Conservation (phyloP, 495 filamentous ascomycete species). For the Acidiella bohemica region DNA sequence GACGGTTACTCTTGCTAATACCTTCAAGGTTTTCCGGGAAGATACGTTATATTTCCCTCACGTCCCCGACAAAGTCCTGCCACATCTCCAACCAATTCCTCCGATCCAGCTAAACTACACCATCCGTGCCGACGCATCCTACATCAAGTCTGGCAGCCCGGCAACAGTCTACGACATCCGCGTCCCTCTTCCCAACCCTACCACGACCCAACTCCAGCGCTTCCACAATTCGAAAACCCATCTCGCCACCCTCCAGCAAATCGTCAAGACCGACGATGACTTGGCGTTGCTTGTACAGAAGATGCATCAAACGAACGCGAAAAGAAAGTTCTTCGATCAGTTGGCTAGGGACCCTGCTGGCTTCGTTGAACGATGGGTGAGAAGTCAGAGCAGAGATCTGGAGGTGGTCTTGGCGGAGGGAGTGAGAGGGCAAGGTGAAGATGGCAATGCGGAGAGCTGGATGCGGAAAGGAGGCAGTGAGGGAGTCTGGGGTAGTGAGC, state of each 20-base stretch:
- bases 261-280: conserved; percentile 65
- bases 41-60: conserved; percentile 82
- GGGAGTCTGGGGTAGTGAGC: conserved; percentile 3
- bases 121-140: conserved; percentile 81
- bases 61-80: conserved; percentile 59
- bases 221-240: conserved; percentile 38
- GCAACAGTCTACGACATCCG: conserved; percentile 75
- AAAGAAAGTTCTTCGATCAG: conserved; percentile 66
- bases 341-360: conserved; percentile 66
- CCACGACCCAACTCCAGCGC: conserved; percentile 50
- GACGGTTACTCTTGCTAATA: no score
- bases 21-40: conserved; percentile 53
- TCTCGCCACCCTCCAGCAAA: conserved; percentile 51
- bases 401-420: conserved; percentile 78
- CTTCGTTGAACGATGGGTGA: conserved; percentile 74
- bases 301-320: conserved; percentile 63
- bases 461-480: conserved; percentile 5
- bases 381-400: conserved; percentile 75
- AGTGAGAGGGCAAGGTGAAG: conserved; percentile 17
- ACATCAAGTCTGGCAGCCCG: conserved; percentile 40
- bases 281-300: conserved; percentile 67
- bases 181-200: conserved; percentile 72
- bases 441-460: conserved; percentile 1
- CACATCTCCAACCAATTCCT: conserved; percentile 63
- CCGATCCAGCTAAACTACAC: conserved; percentile 82